A percentile compares a stretch with the other conserved stretches of the same genome.
Conservation (phyloP, 148 eudicot species). For the Nepenthes gracilis region DNA sequence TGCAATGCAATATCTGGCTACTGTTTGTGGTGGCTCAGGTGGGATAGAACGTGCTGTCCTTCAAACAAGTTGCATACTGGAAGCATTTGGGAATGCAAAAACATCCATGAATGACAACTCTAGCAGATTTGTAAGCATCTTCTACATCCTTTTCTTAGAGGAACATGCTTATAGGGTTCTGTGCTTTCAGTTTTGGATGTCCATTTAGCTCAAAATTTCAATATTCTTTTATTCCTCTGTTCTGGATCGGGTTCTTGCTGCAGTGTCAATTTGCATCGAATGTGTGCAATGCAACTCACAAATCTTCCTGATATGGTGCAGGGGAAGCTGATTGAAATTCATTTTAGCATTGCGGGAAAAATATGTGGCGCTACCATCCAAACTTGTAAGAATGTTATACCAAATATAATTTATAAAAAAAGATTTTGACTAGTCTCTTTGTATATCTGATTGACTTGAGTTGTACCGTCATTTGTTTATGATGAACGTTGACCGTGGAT, state of each 20-base stretch:
- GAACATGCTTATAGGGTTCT: background rate
- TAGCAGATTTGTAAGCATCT: conserved; percentile 75
- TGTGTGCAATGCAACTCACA: background rate
- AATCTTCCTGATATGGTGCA: conserved; percentile 21
- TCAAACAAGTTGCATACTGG: conserved; percentile 66
- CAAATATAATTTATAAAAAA: conserved; percentile 6
- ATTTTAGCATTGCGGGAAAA: conserved; percentile 62
- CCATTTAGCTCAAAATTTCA: background rate
- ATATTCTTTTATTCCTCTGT: background rate
- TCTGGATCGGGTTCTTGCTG: background rate
- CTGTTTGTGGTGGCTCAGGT: conserved; percentile 63
- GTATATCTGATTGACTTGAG: conserved; percentile 11
- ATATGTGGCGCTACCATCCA: conserved; percentile 84
- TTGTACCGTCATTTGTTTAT: conserved; percentile 8
- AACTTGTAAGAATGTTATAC: conserved; percentile 49
- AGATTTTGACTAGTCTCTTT: background rate
- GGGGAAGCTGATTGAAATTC: conserved; percentile 93
- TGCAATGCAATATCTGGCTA: conserved; percentile 85
- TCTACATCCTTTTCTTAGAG: background rate
- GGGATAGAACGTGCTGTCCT: conserved; percentile 67
- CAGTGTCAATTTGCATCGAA: background rate
- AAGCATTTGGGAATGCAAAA: conserved; percentile 97
- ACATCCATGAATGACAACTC: conserved; percentile 86
- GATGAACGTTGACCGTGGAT: conserved; percentile 14
- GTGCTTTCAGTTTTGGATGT: background rate